Evolutionary conservation across 78 protist genomes (phyloP).

Genomic region (Parvularia atlantis): DNA sequence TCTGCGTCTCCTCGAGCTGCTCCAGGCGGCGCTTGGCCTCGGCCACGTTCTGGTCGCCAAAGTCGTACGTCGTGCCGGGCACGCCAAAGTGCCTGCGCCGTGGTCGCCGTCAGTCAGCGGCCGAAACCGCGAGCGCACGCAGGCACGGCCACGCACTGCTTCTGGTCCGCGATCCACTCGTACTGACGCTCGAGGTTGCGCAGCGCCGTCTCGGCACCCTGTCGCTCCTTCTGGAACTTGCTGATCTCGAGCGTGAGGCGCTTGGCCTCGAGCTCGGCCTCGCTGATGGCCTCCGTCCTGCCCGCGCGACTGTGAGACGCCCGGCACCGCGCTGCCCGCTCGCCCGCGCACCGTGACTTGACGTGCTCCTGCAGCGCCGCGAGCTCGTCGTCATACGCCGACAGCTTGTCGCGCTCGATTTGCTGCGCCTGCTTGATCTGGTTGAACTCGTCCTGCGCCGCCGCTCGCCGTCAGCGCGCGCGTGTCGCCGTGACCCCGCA

Average conservation of each 20-base stretch:
- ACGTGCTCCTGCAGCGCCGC: background rate
- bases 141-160: too few species aligned
- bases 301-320: too few species aligned
- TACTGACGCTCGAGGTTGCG: slow-evolving; percentile 18
- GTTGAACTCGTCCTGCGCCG: too few species aligned
- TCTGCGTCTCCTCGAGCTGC: slow-evolving; percentile 16
- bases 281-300: background rate
- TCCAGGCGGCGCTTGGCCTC: background rate
- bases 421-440: too few species aligned
- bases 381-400: slow-evolving; percentile 12
- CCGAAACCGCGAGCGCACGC: background rate
- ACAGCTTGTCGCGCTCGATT: too few species aligned
- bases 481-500: too few species aligned
- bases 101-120: background rate
- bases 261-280: background rate
- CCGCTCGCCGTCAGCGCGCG: too few species aligned
- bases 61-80: slow-evolving; percentile 55
- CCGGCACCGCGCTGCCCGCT: too few species aligned
- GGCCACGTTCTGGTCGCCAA: background rate
- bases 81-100: slow-evolving; percentile 41
- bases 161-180: slow-evolving; percentile 57
- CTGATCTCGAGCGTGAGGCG: slow-evolving; percentile 14
- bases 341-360: too few species aligned
- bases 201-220: slow-evolving; percentile 4
- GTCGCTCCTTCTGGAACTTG: too few species aligned